Evolutionary conservation across 805 yeast genomes (phyloP).

Genomic region (Ogataea haglerorum): DNA sequence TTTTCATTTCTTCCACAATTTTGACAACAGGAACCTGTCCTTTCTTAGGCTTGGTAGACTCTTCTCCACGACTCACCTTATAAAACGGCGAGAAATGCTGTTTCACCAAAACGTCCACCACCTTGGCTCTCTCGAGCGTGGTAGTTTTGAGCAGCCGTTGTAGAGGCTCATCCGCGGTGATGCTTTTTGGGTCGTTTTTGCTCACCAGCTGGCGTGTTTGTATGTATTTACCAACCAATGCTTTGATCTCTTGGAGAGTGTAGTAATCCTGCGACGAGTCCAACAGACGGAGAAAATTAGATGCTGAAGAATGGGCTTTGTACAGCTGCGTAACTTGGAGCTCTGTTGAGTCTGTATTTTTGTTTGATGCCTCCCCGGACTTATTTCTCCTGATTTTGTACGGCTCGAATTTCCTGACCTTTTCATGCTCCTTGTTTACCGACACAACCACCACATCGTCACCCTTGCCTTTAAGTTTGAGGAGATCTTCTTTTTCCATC

Average conservation of each 20-base stretch:
- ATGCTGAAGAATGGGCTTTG: conserved; percentile 53
- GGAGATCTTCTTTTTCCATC: conserved; percentile 71
- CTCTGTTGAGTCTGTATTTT: conserved; percentile 13
- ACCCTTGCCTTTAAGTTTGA: conserved; percentile 78
- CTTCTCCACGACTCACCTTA: conserved; percentile 41
- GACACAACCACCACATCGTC: conserved; percentile 66
- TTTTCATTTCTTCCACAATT: conserved; percentile 68
- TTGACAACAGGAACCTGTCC: conserved; percentile 69
- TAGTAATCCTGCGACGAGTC: conserved; percentile 42
- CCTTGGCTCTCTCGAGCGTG: conserved; percentile 39
- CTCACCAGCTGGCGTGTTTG: conserved; percentile 47
- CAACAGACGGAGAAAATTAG: conserved; percentile 44
- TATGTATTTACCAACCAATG: conserved; percentile 55
- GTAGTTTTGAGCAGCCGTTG: conserved; percentile 24
- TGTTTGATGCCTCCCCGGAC: conserved; percentile 2
- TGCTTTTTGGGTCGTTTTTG: conserved; percentile 47
- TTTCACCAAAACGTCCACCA: conserved; percentile 40
- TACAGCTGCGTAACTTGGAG: conserved; percentile 40
- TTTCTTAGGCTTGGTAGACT: conserved; percentile 39
- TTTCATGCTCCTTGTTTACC: conserved; percentile 44
- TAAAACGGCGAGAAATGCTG: conserved; percentile 46
- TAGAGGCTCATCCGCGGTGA: conserved; percentile 50
- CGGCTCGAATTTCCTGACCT: conserved; percentile 59
- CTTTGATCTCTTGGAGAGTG: conserved; percentile 51
- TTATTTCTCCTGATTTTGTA: conserved; percentile 43